Conservation (phyloP, 169 alveolate genomes). For the Eimeria tenella region DNA sequence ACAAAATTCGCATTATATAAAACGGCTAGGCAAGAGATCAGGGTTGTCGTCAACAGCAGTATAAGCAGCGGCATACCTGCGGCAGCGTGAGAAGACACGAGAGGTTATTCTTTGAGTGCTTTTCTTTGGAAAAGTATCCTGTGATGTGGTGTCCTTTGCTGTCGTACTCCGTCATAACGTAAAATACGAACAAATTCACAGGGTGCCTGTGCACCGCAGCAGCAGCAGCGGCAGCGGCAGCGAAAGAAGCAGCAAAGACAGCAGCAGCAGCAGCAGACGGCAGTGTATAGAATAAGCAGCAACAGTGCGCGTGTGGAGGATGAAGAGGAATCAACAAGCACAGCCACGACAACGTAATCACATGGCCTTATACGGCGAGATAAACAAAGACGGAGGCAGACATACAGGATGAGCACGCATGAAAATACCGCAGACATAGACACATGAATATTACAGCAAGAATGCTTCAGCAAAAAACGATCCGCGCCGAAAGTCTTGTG, state of each 20-base stretch:
- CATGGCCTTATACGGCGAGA: too few species aligned
- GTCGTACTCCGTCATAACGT: conserved; percentile 95
- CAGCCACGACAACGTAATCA: too few species aligned
- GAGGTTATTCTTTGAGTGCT: conserved; percentile 92
- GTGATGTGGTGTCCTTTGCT: conserved; percentile 93
- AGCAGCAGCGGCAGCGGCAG: neutral
- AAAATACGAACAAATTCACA: conserved; percentile 93
- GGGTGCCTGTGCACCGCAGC: conserved; percentile 82
- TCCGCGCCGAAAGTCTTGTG: too few species aligned
- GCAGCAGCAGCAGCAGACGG: neutral
- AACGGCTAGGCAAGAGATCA: too few species aligned
- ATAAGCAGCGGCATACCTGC: conserved; percentile 82
- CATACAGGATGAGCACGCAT: neutral
- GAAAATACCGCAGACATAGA: too few species aligned
- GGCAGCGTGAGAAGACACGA: conserved; percentile 94
- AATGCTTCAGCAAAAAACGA: too few species aligned
- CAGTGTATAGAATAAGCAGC: neutral
- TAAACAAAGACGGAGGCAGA: neutral
- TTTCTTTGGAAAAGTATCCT: conserved; percentile 94
- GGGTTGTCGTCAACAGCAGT: conserved; percentile 6
- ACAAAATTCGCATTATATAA: too few species aligned
- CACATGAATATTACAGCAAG: too few species aligned
- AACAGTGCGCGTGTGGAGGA: neutral
- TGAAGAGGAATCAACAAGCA: neutral
- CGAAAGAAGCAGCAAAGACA: neutral